phyloP scores from a whole-genome alignment of 2,329 filamentous ascomycete species.

The Davidsoniella virescens region DNA sequence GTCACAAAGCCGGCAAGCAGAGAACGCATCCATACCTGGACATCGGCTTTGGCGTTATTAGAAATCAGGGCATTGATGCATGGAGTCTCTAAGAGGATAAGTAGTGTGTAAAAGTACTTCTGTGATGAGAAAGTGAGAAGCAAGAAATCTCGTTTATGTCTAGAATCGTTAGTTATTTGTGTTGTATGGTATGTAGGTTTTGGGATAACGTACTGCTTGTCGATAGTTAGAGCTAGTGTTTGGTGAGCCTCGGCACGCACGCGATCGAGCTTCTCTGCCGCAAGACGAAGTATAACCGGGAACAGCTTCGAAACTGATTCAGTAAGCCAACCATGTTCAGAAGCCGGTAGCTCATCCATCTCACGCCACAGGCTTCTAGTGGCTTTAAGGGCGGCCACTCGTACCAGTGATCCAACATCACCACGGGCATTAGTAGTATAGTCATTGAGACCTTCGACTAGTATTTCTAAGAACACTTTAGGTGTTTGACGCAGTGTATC shows the following conservation, averaged over 20 bases:
- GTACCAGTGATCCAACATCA: slow-evolving; percentile 75
- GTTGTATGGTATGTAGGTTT: neutral
- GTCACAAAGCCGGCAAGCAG: slow-evolving; percentile 53
- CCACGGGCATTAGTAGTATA: slow-evolving; percentile 83
- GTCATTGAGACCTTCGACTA: slow-evolving; percentile 55
- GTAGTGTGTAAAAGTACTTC: slow-evolving; percentile 39
- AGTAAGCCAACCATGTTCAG: slow-evolving; percentile 17
- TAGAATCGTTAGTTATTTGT: slow-evolving; percentile 18
- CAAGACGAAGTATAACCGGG: slow-evolving; percentile 45
- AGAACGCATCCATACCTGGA: slow-evolving; percentile 28
- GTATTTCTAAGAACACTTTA: slow-evolving; percentile 26
- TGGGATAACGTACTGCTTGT: slow-evolving; percentile 26
- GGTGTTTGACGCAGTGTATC: slow-evolving; percentile 27
- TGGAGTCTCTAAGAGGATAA: slow-evolving; percentile 27
- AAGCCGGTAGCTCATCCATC: slow-evolving; percentile 15
- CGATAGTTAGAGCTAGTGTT: slow-evolving; percentile 30
- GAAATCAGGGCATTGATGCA: slow-evolving; percentile 24
- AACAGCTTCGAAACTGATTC: slow-evolving; percentile 27
- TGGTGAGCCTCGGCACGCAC: slow-evolving; percentile 53
- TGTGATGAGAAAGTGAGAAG: slow-evolving; percentile 39
- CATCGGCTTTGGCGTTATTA: slow-evolving; percentile 20
- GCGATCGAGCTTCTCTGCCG: slow-evolving; percentile 79
- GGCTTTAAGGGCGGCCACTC: slow-evolving; percentile 65
- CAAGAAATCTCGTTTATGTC: slow-evolving; percentile 22
- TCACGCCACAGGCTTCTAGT: slow-evolving; percentile 44